Evolutionary conservation across 2,329 filamentous ascomycete species (phyloP).

Genomic region (Karstenula rhodostoma): DNA sequence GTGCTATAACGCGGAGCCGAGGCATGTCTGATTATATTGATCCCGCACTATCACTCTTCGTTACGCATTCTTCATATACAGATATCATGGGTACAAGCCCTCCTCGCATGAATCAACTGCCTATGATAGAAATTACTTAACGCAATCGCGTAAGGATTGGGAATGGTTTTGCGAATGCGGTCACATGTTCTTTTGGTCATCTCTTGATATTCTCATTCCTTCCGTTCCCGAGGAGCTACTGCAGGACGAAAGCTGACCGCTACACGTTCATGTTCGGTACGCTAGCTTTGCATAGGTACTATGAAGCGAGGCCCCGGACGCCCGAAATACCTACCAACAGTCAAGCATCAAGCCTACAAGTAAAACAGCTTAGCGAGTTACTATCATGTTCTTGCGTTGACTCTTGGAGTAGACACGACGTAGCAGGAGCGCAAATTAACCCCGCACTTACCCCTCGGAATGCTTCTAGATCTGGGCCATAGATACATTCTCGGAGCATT

Average conservation of each 20-base stretch:
- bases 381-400: background rate
- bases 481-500: background rate
- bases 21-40: too few species aligned
- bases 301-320: background rate
- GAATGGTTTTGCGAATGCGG: background rate
- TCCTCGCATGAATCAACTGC: too few species aligned
- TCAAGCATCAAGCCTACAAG: background rate
- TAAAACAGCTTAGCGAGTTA: background rate
- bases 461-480: background rate
- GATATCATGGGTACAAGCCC: too few species aligned
- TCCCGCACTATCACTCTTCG: too few species aligned
- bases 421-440: too few species aligned
- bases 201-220: background rate
- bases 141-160: too few species aligned
- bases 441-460: background rate
- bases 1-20: too few species aligned
- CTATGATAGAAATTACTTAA: too few species aligned
- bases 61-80: too few species aligned
- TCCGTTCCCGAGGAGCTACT: background rate
- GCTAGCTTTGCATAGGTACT: background rate
- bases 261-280: background rate
- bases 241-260: background rate
- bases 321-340: too few species aligned
- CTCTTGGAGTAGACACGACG: too few species aligned
- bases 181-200: background rate